Evolutionary conservation across 352 stramenopile species (phyloP).

Genomic region (Globisporangium echinulatum): DNA sequence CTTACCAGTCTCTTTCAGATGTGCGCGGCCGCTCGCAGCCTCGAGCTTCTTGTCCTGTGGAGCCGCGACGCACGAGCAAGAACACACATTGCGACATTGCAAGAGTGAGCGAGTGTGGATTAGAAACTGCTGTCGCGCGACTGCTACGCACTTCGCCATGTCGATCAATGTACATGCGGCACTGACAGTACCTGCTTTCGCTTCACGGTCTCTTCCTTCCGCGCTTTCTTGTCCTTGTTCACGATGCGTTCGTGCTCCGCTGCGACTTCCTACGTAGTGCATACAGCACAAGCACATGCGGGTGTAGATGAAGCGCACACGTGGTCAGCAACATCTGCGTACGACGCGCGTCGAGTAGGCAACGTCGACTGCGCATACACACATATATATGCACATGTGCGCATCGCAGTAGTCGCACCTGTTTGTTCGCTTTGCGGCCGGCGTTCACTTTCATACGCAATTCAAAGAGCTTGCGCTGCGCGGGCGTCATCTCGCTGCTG

Average conservation of each 20-base stretch:
- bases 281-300: background rate
- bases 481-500: constrained; percentile 53
- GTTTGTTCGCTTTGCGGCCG: constrained; percentile 72
- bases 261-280: constrained; percentile 46
- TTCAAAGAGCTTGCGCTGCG: constrained; percentile 79
- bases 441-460: constrained; percentile 84
- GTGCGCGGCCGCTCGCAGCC: constrained; percentile 31
- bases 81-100: background rate
- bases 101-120: background rate
- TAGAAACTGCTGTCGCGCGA: no score
- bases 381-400: background rate
- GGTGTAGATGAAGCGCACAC: background rate
- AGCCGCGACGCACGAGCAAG: no score
- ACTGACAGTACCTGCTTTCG: constrained; percentile 34
- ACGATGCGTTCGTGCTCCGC: constrained; percentile 63
- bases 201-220: constrained; percentile 48
- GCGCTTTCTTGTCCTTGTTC: constrained; percentile 58
- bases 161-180: background rate
- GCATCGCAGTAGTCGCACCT: constrained; percentile 23
- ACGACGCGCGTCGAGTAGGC: no score
- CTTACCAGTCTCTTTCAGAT: constrained; percentile 64
- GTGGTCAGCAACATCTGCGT: background rate
- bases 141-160: background rate
- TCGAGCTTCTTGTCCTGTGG: constrained; percentile 48
- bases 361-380: no score